Conservation (phyloP, 2,329 filamentous ascomycete species). For the Claviceps sp. region DNA sequence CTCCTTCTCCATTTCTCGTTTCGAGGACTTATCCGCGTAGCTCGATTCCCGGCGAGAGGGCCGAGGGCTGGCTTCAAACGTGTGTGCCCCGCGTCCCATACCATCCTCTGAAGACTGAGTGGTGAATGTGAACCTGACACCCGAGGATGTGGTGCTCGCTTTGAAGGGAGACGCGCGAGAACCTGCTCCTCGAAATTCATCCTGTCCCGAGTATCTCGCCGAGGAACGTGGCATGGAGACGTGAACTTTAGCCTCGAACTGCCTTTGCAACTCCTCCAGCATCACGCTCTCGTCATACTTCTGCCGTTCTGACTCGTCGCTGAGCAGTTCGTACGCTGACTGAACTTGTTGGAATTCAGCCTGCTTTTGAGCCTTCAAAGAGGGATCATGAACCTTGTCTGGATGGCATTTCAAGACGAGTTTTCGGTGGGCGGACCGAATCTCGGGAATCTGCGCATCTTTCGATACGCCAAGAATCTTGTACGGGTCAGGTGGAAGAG, state of each 20-base stretch:
- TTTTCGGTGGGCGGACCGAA: slow-evolving; percentile 72
- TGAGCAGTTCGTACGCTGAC: slow-evolving; percentile 82
- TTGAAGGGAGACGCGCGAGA: slow-evolving; percentile 27
- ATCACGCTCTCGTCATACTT: slow-evolving; percentile 69
- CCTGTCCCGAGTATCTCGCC: slow-evolving; percentile 16
- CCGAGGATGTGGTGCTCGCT: slow-evolving; percentile 19
- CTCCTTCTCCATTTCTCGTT: slow-evolving; percentile 28
- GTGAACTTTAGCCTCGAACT: slow-evolving; percentile 30
- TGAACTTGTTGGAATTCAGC: slow-evolving; percentile 88
- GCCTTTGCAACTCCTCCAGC: slow-evolving; percentile 50
- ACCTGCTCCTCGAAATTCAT: slow-evolving; percentile 4
- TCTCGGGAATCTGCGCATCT: slow-evolving; percentile 55
- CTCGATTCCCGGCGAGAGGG: slow-evolving; percentile 32
- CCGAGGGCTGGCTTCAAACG: slow-evolving; percentile 28
- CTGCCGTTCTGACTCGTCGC: slow-evolving; percentile 56
- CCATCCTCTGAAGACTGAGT: slow-evolving; percentile 36
- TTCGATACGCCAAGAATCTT: slow-evolving; percentile 58
- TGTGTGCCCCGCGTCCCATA: slow-evolving; percentile 20
- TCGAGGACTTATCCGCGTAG: slow-evolving; percentile 32
- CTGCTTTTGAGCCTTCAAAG: slow-evolving; percentile 63
- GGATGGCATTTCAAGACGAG: slow-evolving; percentile 81
- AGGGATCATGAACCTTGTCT: slow-evolving; percentile 74
- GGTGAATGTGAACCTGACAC: slow-evolving; percentile 20
- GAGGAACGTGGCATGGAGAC: slow-evolving; percentile 31
- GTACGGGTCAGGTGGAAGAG: slow-evolving; percentile 62